Conservation (phyloP, 148 eudicot species). For the Selenicereus undatus region DNA sequence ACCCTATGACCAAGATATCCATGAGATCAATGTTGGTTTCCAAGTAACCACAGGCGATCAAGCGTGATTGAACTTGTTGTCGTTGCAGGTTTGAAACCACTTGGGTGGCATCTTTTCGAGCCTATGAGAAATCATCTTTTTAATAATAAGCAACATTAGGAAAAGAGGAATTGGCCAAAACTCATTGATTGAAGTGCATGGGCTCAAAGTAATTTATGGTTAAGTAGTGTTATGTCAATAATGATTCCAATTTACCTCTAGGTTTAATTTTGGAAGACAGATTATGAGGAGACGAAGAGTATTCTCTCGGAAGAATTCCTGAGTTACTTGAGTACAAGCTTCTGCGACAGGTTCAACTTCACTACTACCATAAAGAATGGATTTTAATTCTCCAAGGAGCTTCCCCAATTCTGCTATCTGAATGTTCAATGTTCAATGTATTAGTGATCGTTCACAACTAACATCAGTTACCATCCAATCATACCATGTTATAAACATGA, state of each 20-base stretch:
- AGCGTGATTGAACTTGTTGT: conserved; percentile 44
- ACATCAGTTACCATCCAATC: too few species aligned
- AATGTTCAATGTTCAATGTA: not conserved
- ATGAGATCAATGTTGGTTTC: conserved; percentile 46
- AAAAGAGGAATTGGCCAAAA: conserved; percentile 11
- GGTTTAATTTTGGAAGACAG: conserved; percentile 40
- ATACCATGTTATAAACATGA: too few species aligned
- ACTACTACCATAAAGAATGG: conserved; percentile 46
- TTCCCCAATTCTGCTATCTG: conserved; percentile 42
- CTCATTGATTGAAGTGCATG: not conserved
- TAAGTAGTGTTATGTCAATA: too few species aligned
- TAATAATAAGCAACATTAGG: conserved; percentile 31
- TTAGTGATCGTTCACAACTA: not conserved
- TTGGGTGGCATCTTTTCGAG: conserved; percentile 49
- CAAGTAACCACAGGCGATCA: conserved; percentile 53
- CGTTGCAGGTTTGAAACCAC: conserved; percentile 48
- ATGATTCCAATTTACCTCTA: conserved; percentile 40
- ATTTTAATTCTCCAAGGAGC: conserved; percentile 41
- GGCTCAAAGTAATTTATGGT: not conserved
- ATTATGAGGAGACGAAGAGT: conserved; percentile 45
- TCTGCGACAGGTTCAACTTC: conserved; percentile 51
- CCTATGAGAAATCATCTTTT: conserved; percentile 38
- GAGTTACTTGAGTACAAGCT: conserved; percentile 52
- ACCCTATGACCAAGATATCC: conserved; percentile 46
- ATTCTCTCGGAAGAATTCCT: conserved; percentile 46